Base-by-base conservation (phyloP, 305 asterid species). In the Fraxinus sp. region DNA sequence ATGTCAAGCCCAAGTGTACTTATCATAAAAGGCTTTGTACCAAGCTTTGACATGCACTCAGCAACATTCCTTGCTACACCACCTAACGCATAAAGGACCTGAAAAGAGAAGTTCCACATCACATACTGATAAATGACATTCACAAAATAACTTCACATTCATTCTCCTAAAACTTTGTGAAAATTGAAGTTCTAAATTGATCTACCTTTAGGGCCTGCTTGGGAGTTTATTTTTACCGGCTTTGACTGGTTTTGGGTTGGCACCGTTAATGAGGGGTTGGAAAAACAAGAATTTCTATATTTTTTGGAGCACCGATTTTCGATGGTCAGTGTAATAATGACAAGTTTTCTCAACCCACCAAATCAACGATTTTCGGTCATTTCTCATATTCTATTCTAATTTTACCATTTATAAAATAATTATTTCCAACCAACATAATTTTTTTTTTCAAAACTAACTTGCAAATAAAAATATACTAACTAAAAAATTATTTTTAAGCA, bases 51-150 rank as follows among this genome's bases (percentile, higher is more conserved):
- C 92, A 94, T 92, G 89, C 99, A 96, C 77, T 96, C 98, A 5
- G 95, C 99, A 80, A 96, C 90, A 86, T 96, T 96, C 90, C 99
- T 94, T 75, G 93, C 98, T 46, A 96, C 99, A 84, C 99, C 99
- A 39, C 99, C 98, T 77, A 89, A 83, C 10, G 90, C 89, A 90
- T 89, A 93, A 77, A 83, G 30, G 75, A 96, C 92, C 99, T 96
- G 94, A 83, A 89, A 57, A 81, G 41, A 59, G 41, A 77, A 79
- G 80, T 76, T 81, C 32, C 79, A 74, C 8, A 41, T 70, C 10
- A 43, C 39, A 82, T 22, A 7, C 72, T 24, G 11, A 41, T 30
- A 77, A 46, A 28, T 82, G 70, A 76, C 28, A 13, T 43, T 24
- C 18, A 26, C 46, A 33, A 14, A 71, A 72, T 72, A 33, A 33